phyloP scores from a whole-genome alignment of 1,284 basidiomycete species.

The Agroathelia rolfsii region DNA sequence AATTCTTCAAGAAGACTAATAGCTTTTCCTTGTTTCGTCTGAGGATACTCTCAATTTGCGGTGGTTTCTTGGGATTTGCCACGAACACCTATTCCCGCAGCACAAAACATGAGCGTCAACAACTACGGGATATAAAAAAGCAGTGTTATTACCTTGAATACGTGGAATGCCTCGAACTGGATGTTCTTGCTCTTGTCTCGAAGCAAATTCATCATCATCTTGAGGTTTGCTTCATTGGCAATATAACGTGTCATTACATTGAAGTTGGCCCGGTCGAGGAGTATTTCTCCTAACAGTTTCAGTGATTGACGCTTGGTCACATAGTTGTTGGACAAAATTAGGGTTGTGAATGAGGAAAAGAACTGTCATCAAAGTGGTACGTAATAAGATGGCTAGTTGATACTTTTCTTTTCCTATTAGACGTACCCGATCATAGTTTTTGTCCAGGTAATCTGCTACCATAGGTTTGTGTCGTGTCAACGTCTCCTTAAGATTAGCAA shows the following conservation, averaged over 20 bases:
- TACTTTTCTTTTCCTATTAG: too few relatives aligned
- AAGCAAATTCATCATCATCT: constrained; percentile 99
- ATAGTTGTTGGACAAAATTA: constrained; percentile 92
- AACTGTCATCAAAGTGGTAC: constrained; percentile 44
- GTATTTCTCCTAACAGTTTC: constrained; percentile 95
- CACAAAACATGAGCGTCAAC: constrained; percentile 5
- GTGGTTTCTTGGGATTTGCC: constrained; percentile 97
- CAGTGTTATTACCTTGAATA: constrained; percentile 78
- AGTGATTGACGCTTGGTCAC: constrained; percentile 99
- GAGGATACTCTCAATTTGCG: constrained; percentile 87
- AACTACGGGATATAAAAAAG: background rate
- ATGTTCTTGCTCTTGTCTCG: constrained; percentile 98
- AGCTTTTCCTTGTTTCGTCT: constrained; percentile 92
- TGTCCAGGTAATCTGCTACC: constrained; percentile 93
- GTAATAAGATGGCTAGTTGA: background rate
- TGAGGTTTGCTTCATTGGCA: constrained; percentile 84
- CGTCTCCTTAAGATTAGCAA: constrained; percentile 93
- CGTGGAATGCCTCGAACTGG: constrained; percentile 99
- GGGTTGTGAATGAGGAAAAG: constrained; percentile 88
- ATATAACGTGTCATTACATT: constrained; percentile 99
- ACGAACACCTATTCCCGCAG: constrained; percentile 75
- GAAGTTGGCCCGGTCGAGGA: constrained; percentile 96
- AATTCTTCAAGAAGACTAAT: constrained; percentile 80
- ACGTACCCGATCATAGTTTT: constrained; percentile 88
- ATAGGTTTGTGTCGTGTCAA: constrained; percentile 93